These are phyloP conservation scores for Apiospora pterosperma DNA, from an alignment of 2,329 filamentous ascomycete genomes.

Conservation along the genomic window DNA sequence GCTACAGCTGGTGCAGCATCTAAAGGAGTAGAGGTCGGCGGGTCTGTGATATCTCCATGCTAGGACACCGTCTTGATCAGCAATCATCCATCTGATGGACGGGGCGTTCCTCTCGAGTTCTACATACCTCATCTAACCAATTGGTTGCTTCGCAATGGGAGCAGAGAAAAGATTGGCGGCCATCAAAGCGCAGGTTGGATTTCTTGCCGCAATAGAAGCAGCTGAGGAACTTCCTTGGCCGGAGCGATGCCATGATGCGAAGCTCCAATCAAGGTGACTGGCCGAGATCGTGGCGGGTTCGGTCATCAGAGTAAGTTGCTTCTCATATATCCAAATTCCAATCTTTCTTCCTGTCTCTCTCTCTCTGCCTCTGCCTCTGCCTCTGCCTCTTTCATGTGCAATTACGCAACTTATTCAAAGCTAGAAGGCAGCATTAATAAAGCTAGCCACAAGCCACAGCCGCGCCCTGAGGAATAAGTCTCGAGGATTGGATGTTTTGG, in stretches of 20 bases:
- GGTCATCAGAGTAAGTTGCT: background rate
- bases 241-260: slow-evolving; percentile 22
- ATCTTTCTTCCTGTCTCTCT: too few species aligned
- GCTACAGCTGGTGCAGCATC: background rate
- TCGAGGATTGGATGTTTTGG: background rate
- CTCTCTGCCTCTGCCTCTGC: too few species aligned
- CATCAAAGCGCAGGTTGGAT: slow-evolving; percentile 57
- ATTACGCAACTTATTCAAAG: background rate
- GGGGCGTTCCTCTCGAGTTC: background rate
- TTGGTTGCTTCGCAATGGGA: slow-evolving; percentile 81
- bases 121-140: slow-evolving; percentile 75
- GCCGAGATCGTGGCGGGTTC: background rate
- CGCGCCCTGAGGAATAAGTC: background rate
- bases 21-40: slow-evolving; percentile 53
- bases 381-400: background rate
- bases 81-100: background rate
- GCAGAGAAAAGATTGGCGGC: slow-evolving; percentile 67
- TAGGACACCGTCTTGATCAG: slow-evolving; percentile 34
- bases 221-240: slow-evolving; percentile 37
- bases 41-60: slow-evolving; percentile 88
- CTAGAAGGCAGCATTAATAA: background rate
- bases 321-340: background rate
- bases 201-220: slow-evolving; percentile 85
- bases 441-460: background rate
- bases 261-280: slow-evolving; percentile 3